Evolutionary conservation across 148 eudicot genomes (phyloP), one percentile per base, ranked within the genome.

Genomic region (Nepenthes gracilis): DNA sequence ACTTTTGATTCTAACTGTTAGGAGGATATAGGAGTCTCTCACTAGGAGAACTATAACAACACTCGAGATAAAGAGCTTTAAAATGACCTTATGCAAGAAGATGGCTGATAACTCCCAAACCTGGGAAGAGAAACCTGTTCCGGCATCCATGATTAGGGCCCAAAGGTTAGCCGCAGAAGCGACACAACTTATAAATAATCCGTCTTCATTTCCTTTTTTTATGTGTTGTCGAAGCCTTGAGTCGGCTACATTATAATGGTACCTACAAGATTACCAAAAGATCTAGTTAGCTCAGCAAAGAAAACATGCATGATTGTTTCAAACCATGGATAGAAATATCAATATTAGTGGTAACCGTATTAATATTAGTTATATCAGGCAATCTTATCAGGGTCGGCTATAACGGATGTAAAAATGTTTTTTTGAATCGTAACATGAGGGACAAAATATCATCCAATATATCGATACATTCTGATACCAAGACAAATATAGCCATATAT

Each of bases 111-210:
- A 73, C 62, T 88, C 96, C 80, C 86, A 85, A 66, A 83, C 96
- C 70, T 88, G 96, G n/a, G 81, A 71, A 66, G 60, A 54, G 70
- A 88, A 88, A 59, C 91, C 96, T 12, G 91, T 88, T 69, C 96
- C 91, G 9, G 96, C 96, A 74, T 88, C 96, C 96, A 88, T 88
- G 48, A 85, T 88, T 57, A 88, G 60, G 72, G 96, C 96, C 96
- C 96, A 85, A 47, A 88, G 83, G 74, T 75, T 88, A 13, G 91
- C 62, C 35, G 96, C 72, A 5, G 92, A 88, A 52, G 96, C 88
- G 60, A 88, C 96, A 75, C 92, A 85, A 60, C 96, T 88, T 62
- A 88, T 83, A 58, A 74, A 79, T 47, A 88, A 67, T 60, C 88
- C 88, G 71, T 88, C 96, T 81, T 85, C 96, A 59, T 78, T 77